A percentile compares a stretch with the other conserved stretches of the same genome.
phyloP scores from a whole-genome alignment of 176 grass and related monocot genomes.

The Avena eriantha region DNA sequence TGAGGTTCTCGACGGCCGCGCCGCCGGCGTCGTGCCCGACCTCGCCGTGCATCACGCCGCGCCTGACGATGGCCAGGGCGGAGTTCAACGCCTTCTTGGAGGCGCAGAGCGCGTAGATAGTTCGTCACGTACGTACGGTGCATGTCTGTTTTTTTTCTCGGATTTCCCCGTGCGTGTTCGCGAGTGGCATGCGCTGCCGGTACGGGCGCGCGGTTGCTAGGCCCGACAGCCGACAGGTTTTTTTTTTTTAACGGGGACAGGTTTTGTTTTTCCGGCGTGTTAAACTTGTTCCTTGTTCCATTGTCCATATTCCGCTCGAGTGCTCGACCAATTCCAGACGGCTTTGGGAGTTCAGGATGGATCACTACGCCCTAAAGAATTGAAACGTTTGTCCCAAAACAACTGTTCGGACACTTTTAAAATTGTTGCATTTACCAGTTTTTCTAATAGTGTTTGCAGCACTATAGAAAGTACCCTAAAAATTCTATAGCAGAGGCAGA shows the following conservation, averaged over 20 bases:
- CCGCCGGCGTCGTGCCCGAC: slow-evolving; percentile 62
- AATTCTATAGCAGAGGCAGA: too few relatives aligned
- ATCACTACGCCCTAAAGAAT: too few relatives aligned
- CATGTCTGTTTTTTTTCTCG: background rate
- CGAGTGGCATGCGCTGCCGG: background rate
- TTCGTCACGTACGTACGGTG: background rate
- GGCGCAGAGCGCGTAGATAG: slow-evolving; percentile 54
- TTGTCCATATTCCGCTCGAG: background rate
- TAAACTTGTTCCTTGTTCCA: background rate
- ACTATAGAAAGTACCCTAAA: too few relatives aligned
- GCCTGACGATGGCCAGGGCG: slow-evolving; percentile 59
- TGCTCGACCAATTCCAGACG: background rate
- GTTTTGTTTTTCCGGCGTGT: slow-evolving; percentile 15
- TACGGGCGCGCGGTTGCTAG: background rate
- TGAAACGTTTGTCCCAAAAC: too few relatives aligned
- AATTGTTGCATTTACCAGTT: too few relatives aligned
- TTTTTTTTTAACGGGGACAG: too few relatives aligned
- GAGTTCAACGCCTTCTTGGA: slow-evolving; percentile 88
- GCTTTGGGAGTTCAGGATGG: background rate
- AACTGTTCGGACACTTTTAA: too few relatives aligned
- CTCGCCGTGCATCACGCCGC: slow-evolving; percentile 79
- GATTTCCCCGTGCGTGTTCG: slow-evolving; percentile 8
- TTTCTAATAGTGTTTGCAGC: too few relatives aligned
- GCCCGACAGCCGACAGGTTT: background rate
- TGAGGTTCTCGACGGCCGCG: slow-evolving; percentile 72